These are phyloP conservation scores for Cutaneotrichosporon dermatis DNA, from an alignment of 1,284 basidiomycete genomes.

Conservation along the genomic window DNA sequence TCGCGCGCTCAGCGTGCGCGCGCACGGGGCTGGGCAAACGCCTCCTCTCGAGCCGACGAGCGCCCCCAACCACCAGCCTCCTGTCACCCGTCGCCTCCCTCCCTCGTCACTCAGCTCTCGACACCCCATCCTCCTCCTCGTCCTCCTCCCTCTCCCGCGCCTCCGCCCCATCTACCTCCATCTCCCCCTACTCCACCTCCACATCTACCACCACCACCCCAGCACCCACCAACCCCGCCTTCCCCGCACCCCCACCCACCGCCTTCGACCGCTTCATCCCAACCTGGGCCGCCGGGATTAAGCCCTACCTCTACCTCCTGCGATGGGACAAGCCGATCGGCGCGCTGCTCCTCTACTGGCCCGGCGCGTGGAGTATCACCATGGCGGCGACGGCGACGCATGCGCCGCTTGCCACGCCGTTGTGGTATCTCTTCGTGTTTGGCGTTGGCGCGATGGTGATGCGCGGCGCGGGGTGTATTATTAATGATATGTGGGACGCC, in stretches of 20 bases:
- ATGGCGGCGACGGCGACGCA: constrained; percentile 80
- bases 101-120: neutral
- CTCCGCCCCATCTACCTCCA: neutral
- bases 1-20: constrained; percentile 21
- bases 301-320: constrained; percentile 78
- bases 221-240: neutral
- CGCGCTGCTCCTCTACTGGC: constrained; percentile 83
- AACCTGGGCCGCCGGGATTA: constrained; percentile 29
- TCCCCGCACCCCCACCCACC: constrained; percentile 5
- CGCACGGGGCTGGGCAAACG: constrained; percentile 9
- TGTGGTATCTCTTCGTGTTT: constrained; percentile 76
- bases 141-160: neutral
- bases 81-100: neutral
- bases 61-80: neutral
- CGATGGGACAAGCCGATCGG: constrained; percentile 95
- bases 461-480: constrained; percentile 97
- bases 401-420: constrained; percentile 61
- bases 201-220: neutral
- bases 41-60: neutral
- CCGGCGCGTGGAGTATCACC: constrained; percentile 94
- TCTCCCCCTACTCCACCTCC: neutral
- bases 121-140: neutral
- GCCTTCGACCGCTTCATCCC: constrained; percentile 32
- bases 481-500: constrained; percentile 98
- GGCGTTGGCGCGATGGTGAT: constrained; percentile 88